These are phyloP conservation scores for Silene latifolia DNA, from an alignment of 148 eudicot species.

Conservation along the genomic window DNA sequence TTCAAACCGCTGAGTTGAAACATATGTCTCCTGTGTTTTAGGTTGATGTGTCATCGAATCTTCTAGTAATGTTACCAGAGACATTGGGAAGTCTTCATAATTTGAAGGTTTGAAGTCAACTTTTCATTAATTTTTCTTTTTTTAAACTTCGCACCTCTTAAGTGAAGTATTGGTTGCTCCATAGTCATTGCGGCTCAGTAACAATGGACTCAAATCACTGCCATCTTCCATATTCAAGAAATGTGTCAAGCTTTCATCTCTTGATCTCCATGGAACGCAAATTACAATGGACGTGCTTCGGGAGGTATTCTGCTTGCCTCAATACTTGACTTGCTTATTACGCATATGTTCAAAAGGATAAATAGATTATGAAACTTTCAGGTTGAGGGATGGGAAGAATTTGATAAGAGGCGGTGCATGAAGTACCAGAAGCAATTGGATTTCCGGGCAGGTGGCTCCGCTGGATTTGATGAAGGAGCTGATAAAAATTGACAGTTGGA, in stretches of 20 bases:
- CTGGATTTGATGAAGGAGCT: constrained; percentile 93
- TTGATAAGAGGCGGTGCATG: constrained; percentile 67
- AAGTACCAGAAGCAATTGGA: constrained; percentile 89
- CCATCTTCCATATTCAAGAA: constrained; percentile 58
- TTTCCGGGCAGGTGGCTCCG: constrained; percentile 65
- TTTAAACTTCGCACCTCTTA: background rate
- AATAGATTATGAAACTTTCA: constrained; percentile 21
- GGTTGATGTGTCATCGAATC: constrained; percentile 92
- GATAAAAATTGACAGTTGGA: constrained; percentile 49
- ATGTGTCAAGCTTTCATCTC: constrained; percentile 64
- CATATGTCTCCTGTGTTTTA: constrained; percentile 26
- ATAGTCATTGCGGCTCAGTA: constrained; percentile 65
- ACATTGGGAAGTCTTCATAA: constrained; percentile 57
- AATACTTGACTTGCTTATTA: constrained; percentile 7
- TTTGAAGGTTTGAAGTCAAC: constrained; percentile 51
- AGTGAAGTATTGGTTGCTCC: background rate
- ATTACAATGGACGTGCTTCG: constrained; percentile 81
- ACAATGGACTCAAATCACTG: constrained; percentile 71
- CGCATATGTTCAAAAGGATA: background rate
- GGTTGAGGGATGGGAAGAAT: constrained; percentile 90
- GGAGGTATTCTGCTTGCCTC: constrained; percentile 39
- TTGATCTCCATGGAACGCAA: constrained; percentile 85
- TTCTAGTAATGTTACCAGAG: constrained; percentile 64
- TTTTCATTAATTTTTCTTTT: background rate
- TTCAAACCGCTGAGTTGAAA: background rate